Percentiles rank a stretch among this genome's conserved stretches.
These are phyloP conservation scores for Paxillus rubicundulus DNA, from an alignment of 768 basidiomycete genomes.

Conservation along the genomic window DNA sequence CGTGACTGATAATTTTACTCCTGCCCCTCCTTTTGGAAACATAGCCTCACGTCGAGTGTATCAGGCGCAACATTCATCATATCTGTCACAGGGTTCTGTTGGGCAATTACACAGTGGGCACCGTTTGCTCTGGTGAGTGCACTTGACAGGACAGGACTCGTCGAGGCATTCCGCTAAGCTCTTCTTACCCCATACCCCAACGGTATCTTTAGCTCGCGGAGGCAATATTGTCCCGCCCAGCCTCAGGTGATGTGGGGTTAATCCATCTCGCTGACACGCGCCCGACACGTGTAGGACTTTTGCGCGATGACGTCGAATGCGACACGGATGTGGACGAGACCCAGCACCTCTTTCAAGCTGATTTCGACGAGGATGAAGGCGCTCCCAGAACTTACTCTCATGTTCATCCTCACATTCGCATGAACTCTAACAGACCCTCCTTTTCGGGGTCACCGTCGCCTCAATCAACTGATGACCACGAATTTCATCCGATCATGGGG, in stretches of 20 bases:
- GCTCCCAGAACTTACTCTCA: background rate
- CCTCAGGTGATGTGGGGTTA: constrained; percentile 31
- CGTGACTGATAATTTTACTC: constrained; percentile 9
- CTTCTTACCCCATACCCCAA: constrained; percentile 20
- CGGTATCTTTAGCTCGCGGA: constrained; percentile 63
- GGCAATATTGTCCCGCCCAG: constrained; percentile 73
- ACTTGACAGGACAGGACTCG: background rate
- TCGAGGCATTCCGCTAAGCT: background rate
- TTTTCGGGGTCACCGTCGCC: constrained; percentile 7
- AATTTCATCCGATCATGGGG: constrained; percentile 31
- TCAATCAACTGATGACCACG: constrained; percentile 7
- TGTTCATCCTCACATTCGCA: background rate
- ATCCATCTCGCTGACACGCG: constrained; percentile 41
- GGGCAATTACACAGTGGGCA: constrained; percentile 91
- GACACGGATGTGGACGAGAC: constrained; percentile 27
- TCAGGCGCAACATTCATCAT: constrained; percentile 72
- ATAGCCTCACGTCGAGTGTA: constrained; percentile 71
- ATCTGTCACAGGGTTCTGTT: constrained; percentile 82
- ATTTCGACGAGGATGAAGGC: constrained; percentile 23
- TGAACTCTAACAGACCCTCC: background rate
- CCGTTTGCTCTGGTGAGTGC: constrained; percentile 80
- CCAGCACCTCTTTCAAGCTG: constrained; percentile 17
- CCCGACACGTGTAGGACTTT: constrained; percentile 10
- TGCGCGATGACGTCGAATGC: constrained; percentile 16
- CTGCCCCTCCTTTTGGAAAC: constrained; percentile 7